Conservation (phyloP, 2,329 filamentous ascomycete species). For the Cladosporium austrohemisphaericum region DNA sequence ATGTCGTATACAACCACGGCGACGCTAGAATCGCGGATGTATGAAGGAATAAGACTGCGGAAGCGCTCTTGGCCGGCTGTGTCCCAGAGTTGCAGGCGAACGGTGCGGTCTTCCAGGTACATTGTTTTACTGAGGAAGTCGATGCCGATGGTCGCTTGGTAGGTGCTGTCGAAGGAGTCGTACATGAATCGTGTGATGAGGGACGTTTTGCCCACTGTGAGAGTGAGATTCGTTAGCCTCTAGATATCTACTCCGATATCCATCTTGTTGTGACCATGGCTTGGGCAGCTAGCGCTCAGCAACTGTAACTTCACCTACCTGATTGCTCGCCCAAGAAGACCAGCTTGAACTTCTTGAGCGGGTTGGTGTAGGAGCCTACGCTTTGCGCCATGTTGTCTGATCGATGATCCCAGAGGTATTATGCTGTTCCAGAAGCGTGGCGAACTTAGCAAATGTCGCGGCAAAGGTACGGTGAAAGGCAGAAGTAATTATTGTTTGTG, state of each 20-base stretch:
- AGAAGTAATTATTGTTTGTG: conserved; percentile 1
- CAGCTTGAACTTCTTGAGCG: conserved; percentile 99
- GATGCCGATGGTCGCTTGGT: conserved; percentile 98
- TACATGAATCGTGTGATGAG: conserved; percentile 99
- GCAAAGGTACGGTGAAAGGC: not conserved
- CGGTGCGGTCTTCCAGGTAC: conserved; percentile 98
- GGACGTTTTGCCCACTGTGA: conserved; percentile 91
- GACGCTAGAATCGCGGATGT: conserved; percentile 96
- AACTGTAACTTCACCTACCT: too few species aligned
- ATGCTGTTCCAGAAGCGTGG: not conserved
- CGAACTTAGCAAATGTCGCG: not conserved
- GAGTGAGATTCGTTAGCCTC: not conserved
- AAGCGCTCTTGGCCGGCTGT: conserved; percentile 97
- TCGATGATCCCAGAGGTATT: conserved; percentile 17
- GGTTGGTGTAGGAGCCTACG: conserved; percentile 92
- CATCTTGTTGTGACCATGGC: not conserved
- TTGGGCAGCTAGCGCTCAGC: conserved; percentile 25
- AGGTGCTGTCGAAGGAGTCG: conserved; percentile 99
- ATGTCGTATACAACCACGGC: conserved; percentile 99
- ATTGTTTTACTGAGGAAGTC: conserved; percentile 99
- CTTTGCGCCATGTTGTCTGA: conserved; percentile 69
- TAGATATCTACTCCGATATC: not conserved
- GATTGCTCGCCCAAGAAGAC: conserved; percentile 98
- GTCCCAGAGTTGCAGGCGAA: conserved; percentile 96
- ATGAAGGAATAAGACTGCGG: conserved; percentile 92